Evolutionary conservation across 176 grass and related monocot genomes (phyloP).

Genomic region (Poa annua): DNA sequence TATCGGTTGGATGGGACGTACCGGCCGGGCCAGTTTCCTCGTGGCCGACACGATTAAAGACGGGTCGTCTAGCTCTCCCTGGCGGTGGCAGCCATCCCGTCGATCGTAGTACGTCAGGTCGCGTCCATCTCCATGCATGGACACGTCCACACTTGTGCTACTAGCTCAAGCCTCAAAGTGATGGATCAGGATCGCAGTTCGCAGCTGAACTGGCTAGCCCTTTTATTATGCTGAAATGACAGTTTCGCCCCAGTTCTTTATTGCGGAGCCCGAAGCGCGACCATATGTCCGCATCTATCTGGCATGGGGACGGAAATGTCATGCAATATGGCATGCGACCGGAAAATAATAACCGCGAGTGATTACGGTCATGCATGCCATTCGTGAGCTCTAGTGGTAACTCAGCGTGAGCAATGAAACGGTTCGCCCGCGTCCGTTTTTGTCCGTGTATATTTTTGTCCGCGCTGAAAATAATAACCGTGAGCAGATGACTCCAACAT

Average conservation of each 20-base stretch:
- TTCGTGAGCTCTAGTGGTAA: too few relatives aligned
- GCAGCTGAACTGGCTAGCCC: background rate
- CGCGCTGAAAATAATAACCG: too few relatives aligned
- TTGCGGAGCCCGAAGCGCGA: background rate
- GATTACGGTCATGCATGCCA: too few relatives aligned
- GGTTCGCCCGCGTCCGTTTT: too few relatives aligned
- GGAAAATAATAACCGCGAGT: too few relatives aligned
- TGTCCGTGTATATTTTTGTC: too few relatives aligned
- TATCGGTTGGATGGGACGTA: background rate
- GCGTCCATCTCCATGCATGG: slow-evolving; percentile 34
- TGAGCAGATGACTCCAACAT: too few relatives aligned
- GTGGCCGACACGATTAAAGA: slow-evolving; percentile 58
- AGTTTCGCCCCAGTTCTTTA: background rate
- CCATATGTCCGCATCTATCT: background rate
- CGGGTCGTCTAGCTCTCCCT: background rate
- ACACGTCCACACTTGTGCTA: slow-evolving; percentile 18
- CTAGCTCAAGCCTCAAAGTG: background rate
- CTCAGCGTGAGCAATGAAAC: too few relatives aligned
- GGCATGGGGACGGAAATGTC: too few relatives aligned
- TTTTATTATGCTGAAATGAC: background rate
- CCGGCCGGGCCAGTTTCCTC: slow-evolving; percentile 43
- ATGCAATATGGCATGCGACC: background rate
- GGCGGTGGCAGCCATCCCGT: too few relatives aligned
- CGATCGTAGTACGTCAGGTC: slow-evolving; percentile 41
- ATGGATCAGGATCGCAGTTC: background rate